A percentile compares a stretch with the other conserved stretches of the same genome.
These are phyloP conservation scores for Rugiboletus extremiorientalis DNA, from an alignment of 1,284 basidiomycete species.

Conservation along the genomic window DNA sequence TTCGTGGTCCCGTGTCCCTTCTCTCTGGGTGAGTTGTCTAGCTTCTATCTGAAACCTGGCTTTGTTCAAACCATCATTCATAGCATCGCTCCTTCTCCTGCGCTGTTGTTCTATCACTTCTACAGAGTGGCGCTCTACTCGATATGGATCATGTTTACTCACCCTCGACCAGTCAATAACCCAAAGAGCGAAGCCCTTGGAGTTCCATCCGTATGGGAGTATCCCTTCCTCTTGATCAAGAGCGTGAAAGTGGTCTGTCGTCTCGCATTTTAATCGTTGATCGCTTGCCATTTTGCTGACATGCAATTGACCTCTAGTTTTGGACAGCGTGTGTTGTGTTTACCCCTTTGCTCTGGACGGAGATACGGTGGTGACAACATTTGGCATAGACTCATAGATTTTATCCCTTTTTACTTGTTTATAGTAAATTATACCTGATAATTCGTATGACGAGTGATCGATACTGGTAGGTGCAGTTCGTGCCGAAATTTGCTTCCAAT, in stretches of 20 bases:
- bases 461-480: too few relatives aligned
- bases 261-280: not conserved
- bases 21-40: conserved; percentile 67
- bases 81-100: conserved; percentile 72
- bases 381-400: not conserved
- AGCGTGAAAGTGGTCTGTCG: conserved; percentile 41
- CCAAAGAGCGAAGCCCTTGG: conserved; percentile 10
- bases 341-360: conserved; percentile 84
- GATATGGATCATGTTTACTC: conserved; percentile 84
- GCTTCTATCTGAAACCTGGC: not conserved
- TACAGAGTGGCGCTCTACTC: conserved; percentile 94
- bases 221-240: conserved; percentile 45
- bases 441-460: too few relatives aligned
- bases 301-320: conserved; percentile 50
- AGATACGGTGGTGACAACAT: conserved; percentile 58
- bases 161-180: conserved; percentile 45
- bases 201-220: conserved; percentile 39
- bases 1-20: conserved; percentile 86
- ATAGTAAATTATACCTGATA: too few relatives aligned
- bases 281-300: conserved; percentile 10
- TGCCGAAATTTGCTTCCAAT: too few relatives aligned
- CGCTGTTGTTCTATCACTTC: conserved; percentile 88
- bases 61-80: conserved; percentile 15
- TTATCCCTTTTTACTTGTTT: not conserved
- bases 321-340: conserved; percentile 89